Evolutionary conservation across 176 grass and related monocot genomes (phyloP), one percentile per base, ranked within the genome.

Genomic region (Oropetium thomaeum): DNA sequence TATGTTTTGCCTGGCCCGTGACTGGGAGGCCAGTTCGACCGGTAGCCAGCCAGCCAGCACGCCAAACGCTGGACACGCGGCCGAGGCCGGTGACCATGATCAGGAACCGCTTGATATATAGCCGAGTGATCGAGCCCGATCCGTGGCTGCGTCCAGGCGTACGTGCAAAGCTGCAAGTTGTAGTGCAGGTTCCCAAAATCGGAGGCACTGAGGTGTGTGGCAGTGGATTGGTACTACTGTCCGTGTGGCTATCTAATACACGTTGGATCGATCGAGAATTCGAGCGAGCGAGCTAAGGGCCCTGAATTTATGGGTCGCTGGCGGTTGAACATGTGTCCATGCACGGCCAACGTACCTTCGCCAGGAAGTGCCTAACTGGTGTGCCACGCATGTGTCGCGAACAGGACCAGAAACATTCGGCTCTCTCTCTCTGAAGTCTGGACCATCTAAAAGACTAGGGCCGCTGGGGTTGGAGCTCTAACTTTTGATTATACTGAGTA

Each of bases 301-400:
- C 33, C 32, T 62, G 65, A 76, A 69, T 83, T 83, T 69, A 62
- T 81, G 67, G 38, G 30, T 57, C 33, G 67, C 42, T 38, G 41
- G n/a, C 62, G 15, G n/a, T n/a, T n/a, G n/a, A n/a, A n/a, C n/a
- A n/a, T n/a, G n/a, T 25, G 28, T 74, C 70, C 22, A 67, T 47
- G 70, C n/a, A 38, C 44, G 70, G 5, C 61, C 48, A 59, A 51
- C 31, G 19, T 28, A 39, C 19, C 71, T 48, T 47, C 35, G 62
- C 15, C 29, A 34, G 48, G 22, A 15, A 43, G 17, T 17, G 65
- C 65, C 65, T 43, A 43, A 23, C 72, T 52, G 67, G 60, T 73
- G 58, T 79, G 62, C 58, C 66, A 61, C n/a, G 25, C 45, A 3
- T 57, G 59, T 58, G n/a, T 64, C 44, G 27, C n/a, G 37, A 20